Percentiles rank a stretch among this genome's conserved stretches.
Evolutionary conservation across 441 rosid genomes (phyloP).

Genomic region (Viola pubescens): DNA sequence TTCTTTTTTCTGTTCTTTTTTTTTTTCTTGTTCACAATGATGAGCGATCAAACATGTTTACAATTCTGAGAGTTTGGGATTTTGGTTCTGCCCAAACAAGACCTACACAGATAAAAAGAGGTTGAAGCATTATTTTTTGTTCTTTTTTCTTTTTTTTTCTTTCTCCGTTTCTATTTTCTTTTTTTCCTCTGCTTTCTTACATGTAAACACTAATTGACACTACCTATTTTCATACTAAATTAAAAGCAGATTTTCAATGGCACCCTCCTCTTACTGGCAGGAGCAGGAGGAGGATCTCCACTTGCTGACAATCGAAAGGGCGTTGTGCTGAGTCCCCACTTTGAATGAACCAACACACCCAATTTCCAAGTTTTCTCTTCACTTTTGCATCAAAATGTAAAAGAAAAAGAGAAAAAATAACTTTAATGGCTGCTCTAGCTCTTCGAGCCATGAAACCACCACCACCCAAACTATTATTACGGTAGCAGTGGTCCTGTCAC

Average conservation of each 20-base stretch:
- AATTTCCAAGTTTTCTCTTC: conserved; percentile 22
- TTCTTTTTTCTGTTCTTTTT: neutral
- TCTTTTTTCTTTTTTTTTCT: neutral
- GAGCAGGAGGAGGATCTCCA: conserved; percentile 28
- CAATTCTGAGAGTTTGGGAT: conserved; percentile 42
- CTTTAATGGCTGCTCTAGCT: conserved; percentile 34
- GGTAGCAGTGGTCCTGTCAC: conserved; percentile 18
- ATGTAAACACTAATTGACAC: conserved; percentile 17
- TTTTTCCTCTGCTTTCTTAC: neutral
- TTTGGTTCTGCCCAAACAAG: conserved; percentile 26
- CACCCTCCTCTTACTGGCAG: conserved; percentile 47
- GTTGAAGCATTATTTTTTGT: conserved; percentile 6
- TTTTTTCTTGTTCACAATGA: conserved; percentile 16
- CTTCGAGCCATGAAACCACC: conserved; percentile 49
- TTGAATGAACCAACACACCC: conserved; percentile 78
- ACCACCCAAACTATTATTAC: conserved; percentile 23
- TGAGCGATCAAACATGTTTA: conserved; percentile 40
- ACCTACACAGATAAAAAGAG: conserved; percentile 22
- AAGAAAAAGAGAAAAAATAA: conserved; percentile 20
- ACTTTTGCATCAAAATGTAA: conserved; percentile 1
- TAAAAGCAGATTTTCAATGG: conserved; percentile 29
- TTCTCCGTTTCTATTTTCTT: conserved; percentile 20
- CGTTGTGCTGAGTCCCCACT: conserved; percentile 70
- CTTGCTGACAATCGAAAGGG: conserved; percentile 15
- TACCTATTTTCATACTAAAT: conserved; percentile 18